Conservation (phyloP, 78 protist genomes). For the Polysphondylium violaceum region DNA sequence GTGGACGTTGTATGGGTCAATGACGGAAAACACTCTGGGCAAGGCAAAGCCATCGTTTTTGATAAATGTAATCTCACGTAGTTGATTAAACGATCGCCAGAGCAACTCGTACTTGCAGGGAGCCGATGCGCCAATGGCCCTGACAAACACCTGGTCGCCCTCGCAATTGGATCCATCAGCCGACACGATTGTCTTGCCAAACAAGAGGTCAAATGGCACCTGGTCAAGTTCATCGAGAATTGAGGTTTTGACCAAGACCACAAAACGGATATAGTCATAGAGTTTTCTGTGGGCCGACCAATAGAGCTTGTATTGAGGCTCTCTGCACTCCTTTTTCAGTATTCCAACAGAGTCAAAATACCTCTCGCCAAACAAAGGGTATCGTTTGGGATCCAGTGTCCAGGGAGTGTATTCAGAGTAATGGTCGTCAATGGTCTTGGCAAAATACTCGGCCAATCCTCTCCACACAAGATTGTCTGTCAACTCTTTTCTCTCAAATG, state of each 20-base stretch:
- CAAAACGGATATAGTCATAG: conserved; percentile 22
- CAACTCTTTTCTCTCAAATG: neutral
- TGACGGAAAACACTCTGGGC: conserved; percentile 33
- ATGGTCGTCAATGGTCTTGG: conserved; percentile 79
- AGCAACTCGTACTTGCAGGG: conserved; percentile 21
- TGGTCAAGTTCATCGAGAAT: neutral
- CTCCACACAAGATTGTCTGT: conserved; percentile 35
- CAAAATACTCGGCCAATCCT: conserved; percentile 72
- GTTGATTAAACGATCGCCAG: conserved; percentile 73
- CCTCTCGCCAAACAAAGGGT: conserved; percentile 10
- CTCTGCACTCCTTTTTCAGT: neutral
- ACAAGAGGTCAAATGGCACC: neutral
- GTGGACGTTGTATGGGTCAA: conserved; percentile 20
- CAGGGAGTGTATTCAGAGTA: conserved; percentile 78
- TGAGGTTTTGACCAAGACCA: conserved; percentile 13
- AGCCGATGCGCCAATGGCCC: conserved; percentile 49
- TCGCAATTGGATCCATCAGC: neutral
- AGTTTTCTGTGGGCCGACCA: conserved; percentile 39
- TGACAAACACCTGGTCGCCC: neutral
- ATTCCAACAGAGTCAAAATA: conserved; percentile 63
- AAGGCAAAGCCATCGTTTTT: conserved; percentile 70
- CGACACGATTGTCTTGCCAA: neutral
- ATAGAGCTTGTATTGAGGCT: conserved; percentile 45
- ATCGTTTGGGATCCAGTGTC: conserved; percentile 71
- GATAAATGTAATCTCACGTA: conserved; percentile 57